Evolutionary conservation across 805 yeast genomes (phyloP).

Genomic region (Saccharomycopsis lassenensis): DNA sequence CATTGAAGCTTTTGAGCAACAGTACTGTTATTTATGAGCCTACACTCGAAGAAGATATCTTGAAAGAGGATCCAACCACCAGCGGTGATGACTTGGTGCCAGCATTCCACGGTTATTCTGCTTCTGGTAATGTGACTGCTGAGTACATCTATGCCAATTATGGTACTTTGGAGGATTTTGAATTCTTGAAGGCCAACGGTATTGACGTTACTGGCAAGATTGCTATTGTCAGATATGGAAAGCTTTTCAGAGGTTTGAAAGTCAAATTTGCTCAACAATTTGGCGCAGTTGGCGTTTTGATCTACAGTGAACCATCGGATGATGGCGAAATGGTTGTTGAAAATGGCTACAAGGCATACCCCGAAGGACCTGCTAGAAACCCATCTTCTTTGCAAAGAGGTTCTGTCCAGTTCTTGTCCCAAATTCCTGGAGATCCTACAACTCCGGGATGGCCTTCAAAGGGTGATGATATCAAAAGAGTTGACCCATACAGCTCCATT

Average conservation of each 20-base stretch:
- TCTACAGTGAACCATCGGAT: constrained; percentile 64
- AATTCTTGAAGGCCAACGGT: constrained; percentile 32
- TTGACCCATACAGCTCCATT: constrained; percentile 37
- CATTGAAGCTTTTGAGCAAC: constrained; percentile 29
- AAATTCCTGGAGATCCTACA: constrained; percentile 68
- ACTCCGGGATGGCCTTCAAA: constrained; percentile 59
- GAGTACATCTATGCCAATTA: constrained; percentile 56
- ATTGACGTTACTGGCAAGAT: constrained; percentile 46
- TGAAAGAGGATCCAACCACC: constrained; percentile 40
- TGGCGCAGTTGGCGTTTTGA: constrained; percentile 56
- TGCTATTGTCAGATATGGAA: constrained; percentile 59
- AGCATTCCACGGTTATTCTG: constrained; percentile 69
- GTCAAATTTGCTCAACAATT: constrained; percentile 65
- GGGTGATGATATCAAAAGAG: constrained; percentile 35
- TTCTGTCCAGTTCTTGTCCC: constrained; percentile 51
- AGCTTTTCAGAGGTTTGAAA: constrained; percentile 59
- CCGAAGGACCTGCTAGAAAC: constrained; percentile 67
- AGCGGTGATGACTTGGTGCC: constrained; percentile 41
- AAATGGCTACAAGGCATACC: constrained; percentile 56
- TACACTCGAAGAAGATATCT: constrained; percentile 38
- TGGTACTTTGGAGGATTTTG: constrained; percentile 54
- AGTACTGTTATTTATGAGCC: constrained; percentile 36
- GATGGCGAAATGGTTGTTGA: constrained; percentile 37
- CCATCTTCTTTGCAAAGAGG: constrained; percentile 73
- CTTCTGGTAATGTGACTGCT: constrained; percentile 64